Evolutionary conservation across 2,329 filamentous ascomycete species (phyloP), one percentile per base, ranked within the genome.

Genomic region (Cordyceps cateniannulata): DNA sequence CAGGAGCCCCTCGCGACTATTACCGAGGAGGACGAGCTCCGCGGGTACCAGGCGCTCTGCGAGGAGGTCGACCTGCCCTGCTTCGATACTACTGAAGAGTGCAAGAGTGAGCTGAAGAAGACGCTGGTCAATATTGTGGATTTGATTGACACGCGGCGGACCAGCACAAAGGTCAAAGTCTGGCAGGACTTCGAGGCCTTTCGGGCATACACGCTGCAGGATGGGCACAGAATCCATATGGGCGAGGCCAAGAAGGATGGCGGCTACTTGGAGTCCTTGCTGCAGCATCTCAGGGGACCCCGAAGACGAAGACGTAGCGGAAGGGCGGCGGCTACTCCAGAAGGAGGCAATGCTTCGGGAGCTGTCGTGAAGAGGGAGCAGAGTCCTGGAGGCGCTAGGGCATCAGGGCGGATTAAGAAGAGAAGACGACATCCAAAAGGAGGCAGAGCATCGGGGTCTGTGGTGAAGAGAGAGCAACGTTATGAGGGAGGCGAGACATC

Each of bases 221-320:
- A 66, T 32, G 59, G 62, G 22, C 62, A 69, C 7, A 65, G 49
- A 42, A 66, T 71, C 12, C 44, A 62, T 9, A 47, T 6, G n/a
- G 40, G 63, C 1, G 64, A 68, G 60, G 67, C 68, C 1, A 70
- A 70, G 62, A 59, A 63, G 55, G 63, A 63, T 18, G 65, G 64
- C 0, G 67, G 66, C 12, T 64, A 64, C 45, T 48, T 70, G 27
- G 60, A 62, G 29, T 65, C 68, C 22, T 57, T 69, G 59, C 64
- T 69, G n/a, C 65, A 65, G 59, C 57, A 58, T 32, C 61, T 62
- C 10, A 1, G 22, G 2, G 62, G 49, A 18, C 48, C 12, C 2
- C 47, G 48, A 24, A n/a, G 20, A 18, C n/a, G 53, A 48, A 32
- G 22, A 44, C 95, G 35, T 91, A 88, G 60, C 95, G 32, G 20